A percentile compares a stretch with the other conserved stretches of the same genome.
Evolutionary conservation across 1,284 basidiomycete genomes (phyloP).

Genomic region (Mycena sp.): DNA sequence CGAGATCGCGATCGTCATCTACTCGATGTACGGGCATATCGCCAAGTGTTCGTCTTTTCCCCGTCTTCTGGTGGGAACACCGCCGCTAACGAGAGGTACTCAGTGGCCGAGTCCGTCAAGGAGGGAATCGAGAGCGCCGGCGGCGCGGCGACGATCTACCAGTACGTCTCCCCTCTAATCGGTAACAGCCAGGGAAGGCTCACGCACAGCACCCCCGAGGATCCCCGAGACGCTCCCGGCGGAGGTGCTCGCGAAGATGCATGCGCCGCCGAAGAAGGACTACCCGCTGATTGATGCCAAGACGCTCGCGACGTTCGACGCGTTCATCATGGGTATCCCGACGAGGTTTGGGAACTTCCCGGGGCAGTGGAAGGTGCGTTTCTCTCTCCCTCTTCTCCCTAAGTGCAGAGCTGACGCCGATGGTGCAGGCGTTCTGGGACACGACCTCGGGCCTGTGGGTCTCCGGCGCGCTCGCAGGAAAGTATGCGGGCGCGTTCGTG

Average conservation of each 20-base stretch:
- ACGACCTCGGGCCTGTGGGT: slow-evolving; percentile 84
- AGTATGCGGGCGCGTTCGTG: slow-evolving; percentile 78
- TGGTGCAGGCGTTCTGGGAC: slow-evolving; percentile 73
- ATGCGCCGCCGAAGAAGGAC: slow-evolving; percentile 76
- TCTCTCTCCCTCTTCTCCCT: no score
- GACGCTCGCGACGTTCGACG: slow-evolving; percentile 74
- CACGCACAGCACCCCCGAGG: slow-evolving; percentile 31
- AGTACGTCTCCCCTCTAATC: slow-evolving; percentile 40
- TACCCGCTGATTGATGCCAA: slow-evolving; percentile 79
- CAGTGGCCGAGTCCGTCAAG: slow-evolving; percentile 85
- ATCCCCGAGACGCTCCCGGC: slow-evolving; percentile 86
- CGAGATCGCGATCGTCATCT: slow-evolving; percentile 80
- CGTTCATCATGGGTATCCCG: slow-evolving; percentile 79
- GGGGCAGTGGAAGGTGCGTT: slow-evolving; percentile 66
- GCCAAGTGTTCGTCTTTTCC: slow-evolving; percentile 59
- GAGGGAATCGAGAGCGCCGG: slow-evolving; percentile 77
- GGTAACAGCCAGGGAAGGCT: no score
- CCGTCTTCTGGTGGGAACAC: neutral
- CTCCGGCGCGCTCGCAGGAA: slow-evolving; percentile 76
- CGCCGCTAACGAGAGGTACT: neutral
- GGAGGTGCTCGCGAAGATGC: slow-evolving; percentile 82
- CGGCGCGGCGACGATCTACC: slow-evolving; percentile 77
- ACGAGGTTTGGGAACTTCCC: slow-evolving; percentile 82
- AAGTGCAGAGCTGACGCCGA: no score
- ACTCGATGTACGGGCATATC: slow-evolving; percentile 87